phyloP scores from a whole-genome alignment of 2,329 filamentous ascomycete species.

The Aspergillus niger region DNA sequence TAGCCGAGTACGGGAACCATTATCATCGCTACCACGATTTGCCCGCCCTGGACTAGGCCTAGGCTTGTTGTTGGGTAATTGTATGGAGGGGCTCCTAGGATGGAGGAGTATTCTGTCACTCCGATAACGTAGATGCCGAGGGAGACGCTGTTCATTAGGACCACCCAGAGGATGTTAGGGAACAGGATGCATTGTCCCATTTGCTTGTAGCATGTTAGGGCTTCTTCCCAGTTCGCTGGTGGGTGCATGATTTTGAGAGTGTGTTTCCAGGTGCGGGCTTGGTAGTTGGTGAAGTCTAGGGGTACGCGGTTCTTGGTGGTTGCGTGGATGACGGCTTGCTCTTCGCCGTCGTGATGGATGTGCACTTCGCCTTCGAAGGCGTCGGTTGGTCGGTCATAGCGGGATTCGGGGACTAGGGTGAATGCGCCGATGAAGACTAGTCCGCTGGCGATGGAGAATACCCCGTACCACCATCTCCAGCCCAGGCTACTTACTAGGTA shows the following conservation, averaged over 20 bases:
- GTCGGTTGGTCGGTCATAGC: slow-evolving; percentile 1
- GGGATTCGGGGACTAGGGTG: slow-evolving; percentile 8
- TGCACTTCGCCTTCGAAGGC: slow-evolving; percentile 6
- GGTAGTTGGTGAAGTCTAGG: slow-evolving; percentile 2
- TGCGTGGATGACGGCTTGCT: neutral
- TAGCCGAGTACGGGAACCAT: slow-evolving; percentile 17
- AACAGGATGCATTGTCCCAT: slow-evolving; percentile 15
- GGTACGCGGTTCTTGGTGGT: slow-evolving; percentile 1
- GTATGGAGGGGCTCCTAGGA: slow-evolving; percentile 13
- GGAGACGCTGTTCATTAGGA: slow-evolving; percentile 15
- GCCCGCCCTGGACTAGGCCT: slow-evolving; percentile 13
- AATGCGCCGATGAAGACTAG: slow-evolving; percentile 4
- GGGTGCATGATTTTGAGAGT: neutral
- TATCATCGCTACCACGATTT: slow-evolving; percentile 14
- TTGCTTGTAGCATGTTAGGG: slow-evolving; percentile 14
- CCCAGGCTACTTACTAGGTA: slow-evolving; percentile 15
- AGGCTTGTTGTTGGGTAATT: slow-evolving; percentile 9
- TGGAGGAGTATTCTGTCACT: slow-evolving; percentile 7
- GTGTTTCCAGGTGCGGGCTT: slow-evolving; percentile 8
- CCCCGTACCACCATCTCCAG: slow-evolving; percentile 20
- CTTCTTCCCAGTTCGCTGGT: slow-evolving; percentile 5
- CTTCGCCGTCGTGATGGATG: neutral
- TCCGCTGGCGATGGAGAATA: slow-evolving; percentile 13
- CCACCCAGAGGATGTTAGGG: slow-evolving; percentile 15
- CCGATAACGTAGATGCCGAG: slow-evolving; percentile 18